These are phyloP conservation scores for Adansonia grandidieri DNA, from an alignment of 441 rosid genomes.

Conservation along the genomic window DNA sequence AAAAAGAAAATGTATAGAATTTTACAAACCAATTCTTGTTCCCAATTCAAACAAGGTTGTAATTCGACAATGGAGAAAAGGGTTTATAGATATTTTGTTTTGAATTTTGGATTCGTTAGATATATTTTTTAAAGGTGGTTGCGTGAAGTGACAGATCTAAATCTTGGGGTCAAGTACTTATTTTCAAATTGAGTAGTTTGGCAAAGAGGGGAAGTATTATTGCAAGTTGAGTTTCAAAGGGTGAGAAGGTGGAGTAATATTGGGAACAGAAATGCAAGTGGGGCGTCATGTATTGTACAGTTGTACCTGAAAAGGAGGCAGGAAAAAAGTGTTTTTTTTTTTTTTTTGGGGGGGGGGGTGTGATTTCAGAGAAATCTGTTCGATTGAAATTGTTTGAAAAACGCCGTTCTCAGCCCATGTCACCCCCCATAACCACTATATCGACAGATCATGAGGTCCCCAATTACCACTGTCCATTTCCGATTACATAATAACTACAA, in stretches of 20 bases:
- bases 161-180: too few relatives aligned
- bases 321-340: not conserved
- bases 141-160: too few relatives aligned
- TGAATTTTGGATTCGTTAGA: too few relatives aligned
- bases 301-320: conserved; percentile 16
- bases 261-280: conserved; percentile 25
- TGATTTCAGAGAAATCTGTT: conserved; percentile 9
- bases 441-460: conserved; percentile 3
- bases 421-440: conserved; percentile 12
- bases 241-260: conserved; percentile 16
- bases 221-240: conserved; percentile 12
- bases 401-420: conserved; percentile 21
- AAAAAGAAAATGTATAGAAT: too few relatives aligned
- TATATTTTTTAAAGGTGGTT: too few relatives aligned
- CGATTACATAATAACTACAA: conserved; percentile 10
- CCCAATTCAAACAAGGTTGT: too few relatives aligned
- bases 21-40: too few relatives aligned
- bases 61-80: too few relatives aligned
- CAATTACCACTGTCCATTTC: not conserved
- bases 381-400: not conserved
- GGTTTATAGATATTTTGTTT: too few relatives aligned
- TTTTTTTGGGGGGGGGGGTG: not conserved
- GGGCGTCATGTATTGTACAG: not conserved
- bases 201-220: not conserved
- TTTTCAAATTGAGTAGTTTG: not conserved